phyloP scores from a whole-genome alignment of 495 filamentous ascomycete species.

The Tetracladium setigerum region DNA sequence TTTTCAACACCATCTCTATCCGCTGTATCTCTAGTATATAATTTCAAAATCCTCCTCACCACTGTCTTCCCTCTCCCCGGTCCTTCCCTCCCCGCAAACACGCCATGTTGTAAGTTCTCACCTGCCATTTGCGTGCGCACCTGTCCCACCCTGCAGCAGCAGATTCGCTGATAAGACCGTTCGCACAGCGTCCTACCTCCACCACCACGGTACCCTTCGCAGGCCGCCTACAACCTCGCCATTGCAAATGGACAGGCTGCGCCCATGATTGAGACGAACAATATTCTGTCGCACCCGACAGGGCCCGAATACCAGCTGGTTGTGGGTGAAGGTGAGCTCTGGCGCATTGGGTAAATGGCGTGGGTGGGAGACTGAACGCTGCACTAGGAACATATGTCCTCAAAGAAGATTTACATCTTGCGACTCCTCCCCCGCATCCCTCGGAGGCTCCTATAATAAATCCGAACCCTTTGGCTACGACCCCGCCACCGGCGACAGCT shows the following conservation, averaged over 20 bases:
- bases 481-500: conserved; percentile 66
- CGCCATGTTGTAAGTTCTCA: conserved; percentile 20
- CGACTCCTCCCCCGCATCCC: conserved; percentile 90
- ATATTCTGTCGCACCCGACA: conserved; percentile 70
- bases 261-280: conserved; percentile 86
- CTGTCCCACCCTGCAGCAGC: background rate
- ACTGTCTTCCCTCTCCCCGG: too few species aligned
- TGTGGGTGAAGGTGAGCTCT: conserved; percentile 75
- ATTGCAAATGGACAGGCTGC: conserved; percentile 53
- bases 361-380: conserved; percentile 9
- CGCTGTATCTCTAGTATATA: too few species aligned
- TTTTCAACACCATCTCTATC: too few species aligned
- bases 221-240: conserved; percentile 56
- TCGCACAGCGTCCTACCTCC: conserved; percentile 36
- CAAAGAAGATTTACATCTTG: conserved; percentile 82
- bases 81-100: background rate
- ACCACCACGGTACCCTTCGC: conserved; percentile 72
- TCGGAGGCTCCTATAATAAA: conserved; percentile 81
- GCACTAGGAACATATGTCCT: conserved; percentile 74
- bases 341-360: too few species aligned
- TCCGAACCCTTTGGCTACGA: conserved; percentile 83
- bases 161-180: conserved; percentile 17
- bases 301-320: conserved; percentile 76
- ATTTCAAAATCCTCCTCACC: too few species aligned
- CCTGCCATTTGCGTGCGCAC: background rate